phyloP scores from a whole-genome alignment of 805 yeast genomes.

The Candida lessepsii region DNA sequence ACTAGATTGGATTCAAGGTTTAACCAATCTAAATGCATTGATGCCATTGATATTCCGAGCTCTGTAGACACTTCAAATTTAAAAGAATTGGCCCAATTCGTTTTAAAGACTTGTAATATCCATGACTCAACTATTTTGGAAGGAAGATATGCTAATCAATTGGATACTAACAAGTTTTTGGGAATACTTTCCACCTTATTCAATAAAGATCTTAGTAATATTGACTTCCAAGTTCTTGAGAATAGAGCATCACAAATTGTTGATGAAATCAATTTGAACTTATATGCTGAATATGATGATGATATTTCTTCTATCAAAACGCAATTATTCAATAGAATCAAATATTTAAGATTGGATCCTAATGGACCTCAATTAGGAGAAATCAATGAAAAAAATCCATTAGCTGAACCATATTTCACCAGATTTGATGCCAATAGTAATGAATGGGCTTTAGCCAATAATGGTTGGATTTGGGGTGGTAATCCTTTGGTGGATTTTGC shows the following conservation, averaged over 20 bases:
- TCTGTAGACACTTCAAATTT: conserved; percentile 38
- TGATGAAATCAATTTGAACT: conserved; percentile 74
- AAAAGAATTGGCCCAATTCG: conserved; percentile 48
- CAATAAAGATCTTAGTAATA: conserved; percentile 13
- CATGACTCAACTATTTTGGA: conserved; percentile 45
- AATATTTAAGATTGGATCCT: conserved; percentile 70
- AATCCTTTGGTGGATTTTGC: conserved; percentile 94
- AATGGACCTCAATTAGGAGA: conserved; percentile 82
- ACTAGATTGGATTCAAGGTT: conserved; percentile 38
- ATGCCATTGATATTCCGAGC: conserved; percentile 43
- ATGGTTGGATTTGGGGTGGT: conserved; percentile 99
- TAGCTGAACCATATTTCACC: conserved; percentile 88
- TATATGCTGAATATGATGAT: conserved; percentile 71
- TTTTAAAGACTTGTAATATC: conserved; percentile 41
- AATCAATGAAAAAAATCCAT: conserved; percentile 48
- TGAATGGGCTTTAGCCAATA: conserved; percentile 78
- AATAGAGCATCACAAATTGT: conserved; percentile 51
- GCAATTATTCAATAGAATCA: conserved; percentile 74
- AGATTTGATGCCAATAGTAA: conserved; percentile 57
- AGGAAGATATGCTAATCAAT: conserved; percentile 50
- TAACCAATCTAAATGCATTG: conserved; percentile 18
- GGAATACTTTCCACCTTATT: conserved; percentile 43
- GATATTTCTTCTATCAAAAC: conserved; percentile 64
- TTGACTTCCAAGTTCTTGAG: conserved; percentile 25
- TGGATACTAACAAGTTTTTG: conserved; percentile 53